Base-by-base conservation (phyloP, 768 basidiomycete genomes). In the Clathrus columnatus region DNA sequence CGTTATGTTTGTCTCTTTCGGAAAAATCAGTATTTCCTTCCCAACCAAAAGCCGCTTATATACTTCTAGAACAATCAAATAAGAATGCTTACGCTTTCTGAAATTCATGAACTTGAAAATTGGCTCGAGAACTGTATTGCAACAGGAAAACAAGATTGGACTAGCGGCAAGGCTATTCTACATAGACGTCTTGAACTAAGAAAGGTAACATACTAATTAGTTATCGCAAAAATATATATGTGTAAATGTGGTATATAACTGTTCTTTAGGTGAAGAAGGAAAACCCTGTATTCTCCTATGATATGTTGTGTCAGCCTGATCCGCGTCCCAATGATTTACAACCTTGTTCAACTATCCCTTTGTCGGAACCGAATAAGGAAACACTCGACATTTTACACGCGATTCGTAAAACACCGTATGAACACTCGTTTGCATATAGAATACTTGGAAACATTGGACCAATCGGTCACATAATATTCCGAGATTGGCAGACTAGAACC, bases 401-500 rank as follows among this genome's bases (percentile, higher is more conserved):
- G 23, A 82, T 89, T 48, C 66, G 69, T 57, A 82, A 79, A 7
- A 90, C 87, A 7, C 81, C 76, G 2, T 88, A 81, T 65, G 73
- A 75, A 55, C 70, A 66, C 57, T 88, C 86, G 0, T 88, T 91
- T 59, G 67, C 82, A 30, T 80, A 83, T 48, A 81, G 88, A 14
- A 63, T 88, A 11, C 72, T 75, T 48, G 84, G 83, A 20, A 66
- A 67, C 42, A 11, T 23, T 6, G 53, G 59, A 23, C 61, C 51
- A n/a, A 68, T 59, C 48, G 62, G 69, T 10, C 71, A 68, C 4
- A 62, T 77, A 26, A 73, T 89, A 41, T 75, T 80, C 8, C 71
- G 82, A 23, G 87, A 90, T 66, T 90, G 85, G 87, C 82, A 85
- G 64, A 81, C 78, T 3, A 70, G 69, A 41, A 68, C 86, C 3